Evolutionary conservation across 192 early-diverging fungal genomes (phyloP).

Genomic region (Helicostylum pulchrum): DNA sequence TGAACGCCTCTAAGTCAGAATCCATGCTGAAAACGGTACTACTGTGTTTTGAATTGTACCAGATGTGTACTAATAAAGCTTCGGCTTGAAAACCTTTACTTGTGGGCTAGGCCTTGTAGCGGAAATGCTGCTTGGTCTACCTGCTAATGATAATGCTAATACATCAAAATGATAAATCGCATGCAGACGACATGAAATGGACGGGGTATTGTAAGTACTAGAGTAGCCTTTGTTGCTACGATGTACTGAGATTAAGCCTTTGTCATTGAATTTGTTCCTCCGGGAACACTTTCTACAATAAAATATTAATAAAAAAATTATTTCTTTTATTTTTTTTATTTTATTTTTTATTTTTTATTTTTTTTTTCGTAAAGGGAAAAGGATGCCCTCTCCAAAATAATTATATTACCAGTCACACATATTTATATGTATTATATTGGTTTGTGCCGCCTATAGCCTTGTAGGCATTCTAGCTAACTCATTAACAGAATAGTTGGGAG

Average conservation of each 20-base stretch:
- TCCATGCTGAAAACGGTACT: slow-evolving; percentile 65
- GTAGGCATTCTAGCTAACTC: too few species aligned
- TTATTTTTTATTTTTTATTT: background rate
- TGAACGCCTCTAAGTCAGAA: slow-evolving; percentile 78
- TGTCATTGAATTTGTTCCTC: slow-evolving; percentile 20
- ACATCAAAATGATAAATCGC: slow-evolving; percentile 43
- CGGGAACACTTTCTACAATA: background rate
- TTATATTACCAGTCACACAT: too few species aligned
- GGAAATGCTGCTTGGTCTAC: slow-evolving; percentile 30
- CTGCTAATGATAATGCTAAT: slow-evolving; percentile 34
- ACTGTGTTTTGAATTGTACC: slow-evolving; percentile 29
- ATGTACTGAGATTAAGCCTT: slow-evolving; percentile 31
- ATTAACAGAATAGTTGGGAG: too few species aligned
- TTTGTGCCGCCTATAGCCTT: too few species aligned
- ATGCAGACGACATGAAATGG: slow-evolving; percentile 48
- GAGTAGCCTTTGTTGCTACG: slow-evolving; percentile 43
- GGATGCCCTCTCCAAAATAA: too few species aligned
- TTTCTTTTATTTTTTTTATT: background rate
- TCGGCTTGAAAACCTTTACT: slow-evolving; percentile 38
- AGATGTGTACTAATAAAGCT: slow-evolving; percentile 15
- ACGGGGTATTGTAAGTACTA: slow-evolving; percentile 53
- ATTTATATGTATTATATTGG: too few species aligned
- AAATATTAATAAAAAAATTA: background rate
- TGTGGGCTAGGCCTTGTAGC: slow-evolving; percentile 3
- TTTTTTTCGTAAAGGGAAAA: too few species aligned